phyloP scores from a whole-genome alignment of 2,329 filamentous ascomycete genomes.

The Aureobasidium namibiae region DNA sequence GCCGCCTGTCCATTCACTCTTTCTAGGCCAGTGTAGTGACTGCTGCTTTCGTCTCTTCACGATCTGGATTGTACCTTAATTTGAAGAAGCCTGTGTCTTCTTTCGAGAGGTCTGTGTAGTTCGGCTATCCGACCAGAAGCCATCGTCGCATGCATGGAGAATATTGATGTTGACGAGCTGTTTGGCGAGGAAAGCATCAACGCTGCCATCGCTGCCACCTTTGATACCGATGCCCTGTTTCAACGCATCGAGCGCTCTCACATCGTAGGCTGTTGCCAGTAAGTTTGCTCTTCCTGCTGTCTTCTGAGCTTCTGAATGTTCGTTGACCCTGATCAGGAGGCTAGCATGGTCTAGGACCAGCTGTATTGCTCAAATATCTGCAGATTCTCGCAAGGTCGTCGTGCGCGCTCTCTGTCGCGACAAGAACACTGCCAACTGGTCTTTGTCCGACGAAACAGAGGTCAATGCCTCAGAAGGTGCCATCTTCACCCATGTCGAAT shows the following conservation, averaged over 20 bases:
- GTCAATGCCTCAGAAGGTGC: slow-evolving; percentile 55
- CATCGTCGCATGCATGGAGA: slow-evolving; percentile 37
- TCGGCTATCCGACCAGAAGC: background rate
- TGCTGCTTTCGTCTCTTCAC: background rate
- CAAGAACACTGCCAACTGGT: slow-evolving; percentile 64
- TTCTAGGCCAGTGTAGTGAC: too few relatives aligned
- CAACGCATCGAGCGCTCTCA: slow-evolving; percentile 70
- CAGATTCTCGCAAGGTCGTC: slow-evolving; percentile 62
- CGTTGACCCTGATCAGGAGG: slow-evolving; percentile 43
- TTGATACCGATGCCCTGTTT: slow-evolving; percentile 58
- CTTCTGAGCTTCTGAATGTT: background rate
- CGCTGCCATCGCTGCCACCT: slow-evolving; percentile 51
- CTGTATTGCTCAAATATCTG: slow-evolving; percentile 71
- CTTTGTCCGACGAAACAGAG: slow-evolving; percentile 64
- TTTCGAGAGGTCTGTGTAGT: background rate
- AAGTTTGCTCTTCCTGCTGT: slow-evolving; percentile 31
- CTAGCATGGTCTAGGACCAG: slow-evolving; percentile 85
- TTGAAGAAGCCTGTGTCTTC: background rate
- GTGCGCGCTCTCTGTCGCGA: slow-evolving; percentile 65
- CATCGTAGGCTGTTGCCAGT: slow-evolving; percentile 73
- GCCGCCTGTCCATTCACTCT: background rate
- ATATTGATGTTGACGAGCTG: slow-evolving; percentile 54
- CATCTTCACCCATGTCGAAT: slow-evolving; percentile 70
- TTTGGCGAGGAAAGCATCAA: slow-evolving; percentile 58
- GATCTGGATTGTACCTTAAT: background rate